Percentiles rank a stretch among this genome's conserved stretches.
These are phyloP conservation scores for Cephaloascus albidus DNA, from an alignment of 805 yeast species.

Conservation along the genomic window DNA sequence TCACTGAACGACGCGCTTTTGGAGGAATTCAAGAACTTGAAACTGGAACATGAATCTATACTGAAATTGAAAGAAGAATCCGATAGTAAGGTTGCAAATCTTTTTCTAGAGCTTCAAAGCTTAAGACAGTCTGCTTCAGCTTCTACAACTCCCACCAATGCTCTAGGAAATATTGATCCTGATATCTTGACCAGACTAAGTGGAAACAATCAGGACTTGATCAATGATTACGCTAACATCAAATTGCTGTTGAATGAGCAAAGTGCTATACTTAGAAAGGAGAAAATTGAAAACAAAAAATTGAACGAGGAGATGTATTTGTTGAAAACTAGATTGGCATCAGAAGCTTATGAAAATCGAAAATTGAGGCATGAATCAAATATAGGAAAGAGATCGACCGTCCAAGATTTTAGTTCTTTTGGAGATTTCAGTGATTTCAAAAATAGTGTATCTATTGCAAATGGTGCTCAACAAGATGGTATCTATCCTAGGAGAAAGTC, in stretches of 20 bases:
- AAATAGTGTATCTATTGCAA: no score
- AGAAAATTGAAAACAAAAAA: conserved; percentile 32
- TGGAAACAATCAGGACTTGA: conserved; percentile 6
- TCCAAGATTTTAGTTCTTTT: background rate
- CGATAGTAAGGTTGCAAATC: conserved; percentile 20
- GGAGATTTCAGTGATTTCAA: background rate
- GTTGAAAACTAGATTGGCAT: conserved; percentile 54
- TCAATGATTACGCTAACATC: conserved; percentile 36
- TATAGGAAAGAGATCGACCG: background rate
- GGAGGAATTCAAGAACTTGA: conserved; percentile 3
- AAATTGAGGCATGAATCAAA: conserved; percentile 16
- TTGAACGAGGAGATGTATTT: conserved; percentile 48
- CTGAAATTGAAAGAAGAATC: conserved; percentile 12
- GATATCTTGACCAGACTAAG: background rate
- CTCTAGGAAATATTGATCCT: no score
- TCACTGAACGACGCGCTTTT: conserved; percentile 6
- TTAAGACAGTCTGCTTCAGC: background rate
- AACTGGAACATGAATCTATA: conserved; percentile 4
- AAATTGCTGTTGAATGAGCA: conserved; percentile 44
- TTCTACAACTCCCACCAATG: no score
- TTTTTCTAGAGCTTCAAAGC: conserved; percentile 12
- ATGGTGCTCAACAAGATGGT: no score
- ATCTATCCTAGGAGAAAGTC: background rate
- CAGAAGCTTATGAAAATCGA: conserved; percentile 53
- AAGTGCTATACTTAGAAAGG: conserved; percentile 37